Conservation (phyloP, 2,329 filamentous ascomycete species). For the Coniella lustricola region DNA sequence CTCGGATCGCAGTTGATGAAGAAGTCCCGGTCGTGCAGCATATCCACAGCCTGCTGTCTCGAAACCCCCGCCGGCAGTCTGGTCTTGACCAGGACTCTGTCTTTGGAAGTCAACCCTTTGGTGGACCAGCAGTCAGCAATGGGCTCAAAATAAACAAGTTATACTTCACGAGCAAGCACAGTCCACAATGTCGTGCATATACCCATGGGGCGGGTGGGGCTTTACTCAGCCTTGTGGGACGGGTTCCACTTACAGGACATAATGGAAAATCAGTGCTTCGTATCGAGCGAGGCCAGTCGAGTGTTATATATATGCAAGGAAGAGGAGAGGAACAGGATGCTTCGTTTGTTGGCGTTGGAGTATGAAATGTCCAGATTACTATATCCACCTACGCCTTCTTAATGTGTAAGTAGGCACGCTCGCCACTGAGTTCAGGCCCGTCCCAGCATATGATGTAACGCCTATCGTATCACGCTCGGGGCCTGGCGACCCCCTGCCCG, state of each 20-base stretch:
- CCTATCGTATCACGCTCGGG: constrained; percentile 1
- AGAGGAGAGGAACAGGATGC: no score
- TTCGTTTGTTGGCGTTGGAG: no score
- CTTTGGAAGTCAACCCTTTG: constrained; percentile 37
- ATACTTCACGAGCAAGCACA: no score
- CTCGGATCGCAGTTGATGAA: constrained; percentile 48
- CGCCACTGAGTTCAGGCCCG: not conserved
- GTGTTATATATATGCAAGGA: no score
- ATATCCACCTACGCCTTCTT: not conserved
- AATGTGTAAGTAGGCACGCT: no score
- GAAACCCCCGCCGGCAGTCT: constrained; percentile 33
- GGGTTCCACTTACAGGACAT: constrained; percentile 5
- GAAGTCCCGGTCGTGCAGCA: constrained; percentile 45
- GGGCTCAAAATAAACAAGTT: no score
- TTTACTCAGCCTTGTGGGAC: not conserved
- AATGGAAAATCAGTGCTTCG: not conserved
- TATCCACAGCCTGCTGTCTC: constrained; percentile 31
- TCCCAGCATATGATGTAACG: constrained; percentile 1
- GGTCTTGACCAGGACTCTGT: constrained; percentile 35
- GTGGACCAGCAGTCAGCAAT: not conserved
- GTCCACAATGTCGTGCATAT: not conserved
- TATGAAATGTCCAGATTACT: no score
- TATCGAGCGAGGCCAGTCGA: not conserved
- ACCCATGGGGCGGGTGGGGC: constrained; percentile 1
- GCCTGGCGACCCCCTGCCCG: not conserved